These are phyloP conservation scores for Erodium moschatum DNA, from an alignment of 441 rosid species.

Conservation along the genomic window DNA sequence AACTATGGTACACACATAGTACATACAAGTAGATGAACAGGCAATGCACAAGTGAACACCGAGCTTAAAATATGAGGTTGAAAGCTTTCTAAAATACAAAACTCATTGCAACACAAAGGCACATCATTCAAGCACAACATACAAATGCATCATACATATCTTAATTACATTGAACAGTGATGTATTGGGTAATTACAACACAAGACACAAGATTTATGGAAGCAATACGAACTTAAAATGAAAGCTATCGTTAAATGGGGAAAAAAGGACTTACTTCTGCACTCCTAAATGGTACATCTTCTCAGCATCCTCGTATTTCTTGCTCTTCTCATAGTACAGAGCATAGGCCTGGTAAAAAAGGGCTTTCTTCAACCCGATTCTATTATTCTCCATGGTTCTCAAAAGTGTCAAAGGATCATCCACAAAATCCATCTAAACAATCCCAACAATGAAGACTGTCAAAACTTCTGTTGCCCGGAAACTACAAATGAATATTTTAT, in stretches of 20 bases:
- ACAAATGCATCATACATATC: neutral
- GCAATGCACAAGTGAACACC: neutral
- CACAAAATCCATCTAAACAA: constrained; percentile 80
- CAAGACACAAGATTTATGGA: neutral
- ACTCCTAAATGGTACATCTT: constrained; percentile 75
- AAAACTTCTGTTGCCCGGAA: neutral
- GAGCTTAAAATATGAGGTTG: neutral
- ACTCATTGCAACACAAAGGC: neutral
- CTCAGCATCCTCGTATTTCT: constrained; percentile 82
- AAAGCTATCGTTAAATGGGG: neutral
- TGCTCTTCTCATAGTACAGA: constrained; percentile 74
- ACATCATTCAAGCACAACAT: neutral
- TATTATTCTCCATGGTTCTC: constrained; percentile 64
- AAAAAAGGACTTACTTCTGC: constrained; percentile 50
- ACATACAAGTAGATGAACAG: neutral
- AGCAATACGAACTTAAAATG: neutral
- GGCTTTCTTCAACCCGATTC: constrained; percentile 55
- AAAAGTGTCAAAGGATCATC: constrained; percentile 65
- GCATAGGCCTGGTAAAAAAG: constrained; percentile 88
- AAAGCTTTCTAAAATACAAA: neutral
- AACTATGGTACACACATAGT: neutral
- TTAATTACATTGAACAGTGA: neutral
- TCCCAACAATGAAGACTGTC: constrained; percentile 8
- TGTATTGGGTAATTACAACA: neutral
- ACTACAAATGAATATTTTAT: neutral